Percentiles rank a stretch among this genome's conserved stretches.
These are phyloP conservation scores for Talaromyces thailandensis DNA, from an alignment of 495 filamentous ascomycete species.

Conservation along the genomic window DNA sequence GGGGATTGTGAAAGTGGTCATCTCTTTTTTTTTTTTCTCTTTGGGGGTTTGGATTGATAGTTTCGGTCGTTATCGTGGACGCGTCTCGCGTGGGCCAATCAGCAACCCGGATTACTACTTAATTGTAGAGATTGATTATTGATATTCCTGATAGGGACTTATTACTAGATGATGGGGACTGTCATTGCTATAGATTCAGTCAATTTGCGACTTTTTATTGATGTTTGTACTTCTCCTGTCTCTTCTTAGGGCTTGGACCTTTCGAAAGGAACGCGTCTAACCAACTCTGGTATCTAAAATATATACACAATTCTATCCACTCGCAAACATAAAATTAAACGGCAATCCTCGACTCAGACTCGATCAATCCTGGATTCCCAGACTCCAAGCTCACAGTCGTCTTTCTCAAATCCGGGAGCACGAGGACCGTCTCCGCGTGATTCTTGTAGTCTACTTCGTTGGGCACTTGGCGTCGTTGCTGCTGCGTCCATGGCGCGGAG, in stretches of 20 bases:
- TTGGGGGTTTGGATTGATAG: not conserved
- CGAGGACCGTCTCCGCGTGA: slow-evolving; percentile 64
- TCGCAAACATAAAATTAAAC: slow-evolving; percentile 7
- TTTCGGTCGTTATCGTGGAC: not conserved
- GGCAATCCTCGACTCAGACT: slow-evolving; percentile 35
- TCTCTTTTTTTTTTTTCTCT: not conserved
- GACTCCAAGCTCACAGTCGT: slow-evolving; percentile 70
- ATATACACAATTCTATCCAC: not conserved
- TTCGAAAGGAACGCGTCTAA: too few species aligned
- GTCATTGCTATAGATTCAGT: not conserved
- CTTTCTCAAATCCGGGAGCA: slow-evolving; percentile 63
- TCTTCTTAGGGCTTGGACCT: too few species aligned
- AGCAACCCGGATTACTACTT: not conserved
- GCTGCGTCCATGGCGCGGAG: not conserved
- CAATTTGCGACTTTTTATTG: too few species aligned
- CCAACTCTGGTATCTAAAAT: not conserved
- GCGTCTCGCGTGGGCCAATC: not conserved
- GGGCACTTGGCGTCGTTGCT: slow-evolving; percentile 31
- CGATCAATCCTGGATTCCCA: slow-evolving; percentile 55
- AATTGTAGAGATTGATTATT: not conserved
- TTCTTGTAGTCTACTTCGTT: slow-evolving; percentile 78
- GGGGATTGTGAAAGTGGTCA: not conserved
- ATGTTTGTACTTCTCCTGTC: too few species aligned
- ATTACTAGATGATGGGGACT: not conserved
- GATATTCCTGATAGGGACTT: not conserved